Percentiles rank a stretch among this genome's conserved stretches.
phyloP scores from a whole-genome alignment of 305 asterid species.

The Caryopteris hybrid region DNA sequence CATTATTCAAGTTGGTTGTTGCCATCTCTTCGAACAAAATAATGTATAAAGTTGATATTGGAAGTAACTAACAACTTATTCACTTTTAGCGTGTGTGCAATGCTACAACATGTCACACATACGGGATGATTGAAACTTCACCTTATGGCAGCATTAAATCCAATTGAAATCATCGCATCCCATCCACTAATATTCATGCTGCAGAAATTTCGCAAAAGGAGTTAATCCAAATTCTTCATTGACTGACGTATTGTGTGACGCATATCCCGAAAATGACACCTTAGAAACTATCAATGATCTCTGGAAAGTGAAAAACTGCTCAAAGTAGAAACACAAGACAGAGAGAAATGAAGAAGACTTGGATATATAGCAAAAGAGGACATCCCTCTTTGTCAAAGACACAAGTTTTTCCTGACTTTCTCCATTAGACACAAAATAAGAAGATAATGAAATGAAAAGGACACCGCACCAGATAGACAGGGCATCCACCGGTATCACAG shows the following conservation, averaged over 20 bases:
- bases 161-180: slow-evolving; percentile 72
- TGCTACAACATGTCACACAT: not conserved
- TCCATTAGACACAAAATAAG: too few relatives aligned
- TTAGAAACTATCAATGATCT: not conserved
- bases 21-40: too few relatives aligned
- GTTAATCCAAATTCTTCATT: not conserved
- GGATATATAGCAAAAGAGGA: too few relatives aligned
- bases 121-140: slow-evolving; percentile 10
- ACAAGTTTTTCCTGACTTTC: too few relatives aligned
- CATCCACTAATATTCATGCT: slow-evolving; percentile 80
- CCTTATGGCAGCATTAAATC: slow-evolving; percentile 89
- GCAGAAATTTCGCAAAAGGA: slow-evolving; percentile 14
- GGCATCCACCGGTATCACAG: slow-evolving; percentile 73
- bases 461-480: slow-evolving; percentile 62
- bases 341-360: too few relatives aligned
- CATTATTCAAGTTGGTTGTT: too few relatives aligned
- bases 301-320: not conserved
- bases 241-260: too few relatives aligned
- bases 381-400: too few relatives aligned
- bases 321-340: not conserved
- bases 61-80: too few relatives aligned
- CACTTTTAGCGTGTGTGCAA: too few relatives aligned
- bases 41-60: too few relatives aligned
- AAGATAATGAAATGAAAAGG: not conserved
- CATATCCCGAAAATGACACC: not conserved